These are phyloP conservation scores for Cytidiella melzeri DNA, from an alignment of 768 basidiomycete species.

Conservation along the genomic window DNA sequence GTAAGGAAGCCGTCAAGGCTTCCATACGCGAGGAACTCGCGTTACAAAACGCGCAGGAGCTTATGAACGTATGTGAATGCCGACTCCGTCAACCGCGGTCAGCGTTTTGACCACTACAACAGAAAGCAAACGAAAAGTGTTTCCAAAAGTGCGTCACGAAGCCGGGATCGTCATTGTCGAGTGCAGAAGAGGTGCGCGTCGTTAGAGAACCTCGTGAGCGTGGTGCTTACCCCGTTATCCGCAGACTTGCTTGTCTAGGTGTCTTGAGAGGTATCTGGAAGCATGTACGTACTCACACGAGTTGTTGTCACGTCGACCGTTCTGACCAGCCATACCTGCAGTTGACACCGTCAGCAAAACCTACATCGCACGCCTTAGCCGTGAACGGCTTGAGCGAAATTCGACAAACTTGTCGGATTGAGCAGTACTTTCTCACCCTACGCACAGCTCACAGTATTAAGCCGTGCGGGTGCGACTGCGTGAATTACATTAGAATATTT, in stretches of 20 bases:
- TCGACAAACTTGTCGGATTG: too few relatives aligned
- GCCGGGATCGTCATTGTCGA: constrained; percentile 61
- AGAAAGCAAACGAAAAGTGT: constrained; percentile 81
- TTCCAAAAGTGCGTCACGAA: constrained; percentile 73
- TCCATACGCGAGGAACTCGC: constrained; percentile 65
- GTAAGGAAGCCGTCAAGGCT: constrained; percentile 47
- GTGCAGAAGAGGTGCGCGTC: constrained; percentile 62
- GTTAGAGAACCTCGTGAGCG: not conserved
- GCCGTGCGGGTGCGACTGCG: not conserved
- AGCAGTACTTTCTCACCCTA: not conserved
- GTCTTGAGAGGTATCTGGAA: constrained; percentile 80
- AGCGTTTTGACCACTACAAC: not conserved
- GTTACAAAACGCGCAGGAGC: constrained; percentile 70
- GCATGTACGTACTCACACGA: constrained; percentile 66
- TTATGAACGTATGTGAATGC: constrained; percentile 56
- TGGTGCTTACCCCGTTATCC: not conserved
- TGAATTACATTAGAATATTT: not conserved
- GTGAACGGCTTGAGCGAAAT: constrained; percentile 34
- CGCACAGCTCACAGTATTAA: not conserved
- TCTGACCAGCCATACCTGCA: constrained; percentile 22
- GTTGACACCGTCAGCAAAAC: constrained; percentile 75
- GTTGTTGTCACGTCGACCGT: not conserved
- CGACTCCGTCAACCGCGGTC: not conserved
- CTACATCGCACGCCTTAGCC: constrained; percentile 53
- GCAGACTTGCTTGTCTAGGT: constrained; percentile 70